Base-by-base conservation (phyloP, 2,329 filamentous ascomycete genomes). In the Chaetomium sp. region DNA sequence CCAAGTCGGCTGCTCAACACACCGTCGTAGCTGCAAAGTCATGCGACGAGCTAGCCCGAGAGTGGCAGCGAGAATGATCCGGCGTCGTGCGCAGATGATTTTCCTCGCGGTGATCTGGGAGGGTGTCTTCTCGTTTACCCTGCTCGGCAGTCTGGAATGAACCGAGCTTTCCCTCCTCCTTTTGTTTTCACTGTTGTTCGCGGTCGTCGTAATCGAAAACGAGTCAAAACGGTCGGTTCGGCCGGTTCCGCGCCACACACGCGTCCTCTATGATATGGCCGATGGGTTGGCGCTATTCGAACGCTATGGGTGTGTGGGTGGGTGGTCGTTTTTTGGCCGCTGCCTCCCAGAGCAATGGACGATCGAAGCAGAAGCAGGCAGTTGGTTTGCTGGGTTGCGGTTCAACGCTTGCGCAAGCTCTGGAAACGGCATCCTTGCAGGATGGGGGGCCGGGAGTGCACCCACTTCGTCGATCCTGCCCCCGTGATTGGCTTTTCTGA, bases 401-500 rank as follows among this genome's bases (percentile, higher is more conserved):
- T 49, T 44, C 33, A 50, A 8, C 11, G 56, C 36, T 54, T 53
- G 56, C 53, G 49, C 43, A 50, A 49, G 37, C 42, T 12, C 36
- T 37, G 36, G 48, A 46, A 42, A 41, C 46, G 33, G 14, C 35
- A 52, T 12, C 49, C 44, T 34, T 52, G 52, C 48, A 52, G 55
- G 19, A 12, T 32, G 36, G 32, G 10, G 37, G 43, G 27, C 12
- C 48, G 45, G 41, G 49, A 50, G 33, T 32, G 46, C 37, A 49
- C 37, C 56, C 49, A 37, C 42, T 45, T 37, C 41, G 50, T 10
- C 49, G 49, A 56, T 56, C 53, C 9, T 34, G 38, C 34, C 33
- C 53, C 52, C 49, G 27, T 60, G 53, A 58, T 60, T 60, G 56
- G 58, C 32, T 6, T 45, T 46, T 27, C 51, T 48, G 51, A 45